Evolutionary conservation across 106 monocot genomes (phyloP).

Genomic region (Acorus calamus): DNA sequence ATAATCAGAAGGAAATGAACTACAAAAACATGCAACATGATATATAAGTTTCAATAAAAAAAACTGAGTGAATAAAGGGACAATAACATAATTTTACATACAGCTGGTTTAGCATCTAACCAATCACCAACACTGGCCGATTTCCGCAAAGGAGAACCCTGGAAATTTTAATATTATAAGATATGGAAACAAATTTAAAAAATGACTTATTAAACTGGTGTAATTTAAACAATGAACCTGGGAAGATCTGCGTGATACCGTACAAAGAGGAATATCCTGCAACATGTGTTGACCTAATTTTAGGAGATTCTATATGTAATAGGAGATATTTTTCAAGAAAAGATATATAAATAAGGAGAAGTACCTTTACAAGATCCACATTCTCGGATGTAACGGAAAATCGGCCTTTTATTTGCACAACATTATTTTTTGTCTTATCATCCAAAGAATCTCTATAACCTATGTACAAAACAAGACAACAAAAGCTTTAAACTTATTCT

Average conservation of each 20-base stretch:
- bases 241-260: conserved; percentile 33
- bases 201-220: background rate
- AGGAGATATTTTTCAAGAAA: background rate
- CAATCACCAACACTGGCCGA: conserved; percentile 84
- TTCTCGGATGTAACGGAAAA: conserved; percentile 99
- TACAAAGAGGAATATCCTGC: conserved; percentile 57
- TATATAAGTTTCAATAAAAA: background rate
- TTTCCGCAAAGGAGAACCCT: conserved; percentile 64
- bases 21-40: background rate
- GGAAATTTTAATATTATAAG: conserved; percentile 6
- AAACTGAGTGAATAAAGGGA: background rate
- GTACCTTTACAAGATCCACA: conserved; percentile 89
- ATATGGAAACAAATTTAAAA: background rate
- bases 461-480: conserved; percentile 11
- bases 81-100: conserved; percentile 14
- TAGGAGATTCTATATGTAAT: background rate
- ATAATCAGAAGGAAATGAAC: background rate
- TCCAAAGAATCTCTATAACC: conserved; percentile 64
- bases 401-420: conserved; percentile 89
- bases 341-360: background rate
- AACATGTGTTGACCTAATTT: background rate
- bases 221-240: conserved; percentile 26
- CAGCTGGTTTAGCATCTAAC: conserved; percentile 51
- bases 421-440: conserved; percentile 64
- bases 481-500: conserved; percentile 3